Evolutionary conservation across 192 early-diverging fungal genomes (phyloP).

Genomic region (Coemansia sp.): DNA sequence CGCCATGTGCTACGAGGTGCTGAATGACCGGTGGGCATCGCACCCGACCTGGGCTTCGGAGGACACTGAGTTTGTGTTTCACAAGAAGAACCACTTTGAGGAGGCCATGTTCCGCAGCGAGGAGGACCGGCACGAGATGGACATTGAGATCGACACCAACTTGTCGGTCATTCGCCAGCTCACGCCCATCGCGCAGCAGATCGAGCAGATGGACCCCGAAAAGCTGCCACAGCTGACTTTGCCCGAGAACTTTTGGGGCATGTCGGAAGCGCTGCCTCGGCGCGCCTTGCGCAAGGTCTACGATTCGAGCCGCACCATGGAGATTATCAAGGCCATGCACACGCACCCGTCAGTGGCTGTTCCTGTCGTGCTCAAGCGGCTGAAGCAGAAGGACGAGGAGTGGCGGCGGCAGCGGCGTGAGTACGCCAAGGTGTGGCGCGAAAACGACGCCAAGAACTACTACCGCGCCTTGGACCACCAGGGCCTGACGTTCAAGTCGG

Average conservation of each 20-base stretch:
- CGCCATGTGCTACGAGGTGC: slow-evolving; percentile 82
- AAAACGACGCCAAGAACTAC: slow-evolving; percentile 90
- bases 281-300: slow-evolving; percentile 96
- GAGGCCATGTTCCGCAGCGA: slow-evolving; percentile 95
- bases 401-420: slow-evolving; percentile 80
- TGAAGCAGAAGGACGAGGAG: slow-evolving; percentile 99
- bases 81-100: slow-evolving; percentile 90
- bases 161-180: slow-evolving; percentile 83
- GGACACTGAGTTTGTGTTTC: slow-evolving; percentile 82
- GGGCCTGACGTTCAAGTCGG: slow-evolving; percentile 83
- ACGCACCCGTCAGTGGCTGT: slow-evolving; percentile 87
- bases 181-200: slow-evolving; percentile 84
- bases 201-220: slow-evolving; percentile 78
- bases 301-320: slow-evolving; percentile 77
- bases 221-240: slow-evolving; percentile 73
- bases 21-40: slow-evolving; percentile 96
- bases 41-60: slow-evolving; percentile 92
- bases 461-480: slow-evolving; percentile 95
- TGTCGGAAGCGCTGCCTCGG: slow-evolving; percentile 84
- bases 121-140: slow-evolving; percentile 97
- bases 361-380: slow-evolving; percentile 88
- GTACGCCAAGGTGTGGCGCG: slow-evolving; percentile 96
- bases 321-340: slow-evolving; percentile 91
- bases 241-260: slow-evolving; percentile 74
- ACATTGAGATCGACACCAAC: slow-evolving; percentile 95